These are phyloP conservation scores for Annona squamosa DNA, from an alignment of 164 flowering plant species.

Conservation along the genomic window DNA sequence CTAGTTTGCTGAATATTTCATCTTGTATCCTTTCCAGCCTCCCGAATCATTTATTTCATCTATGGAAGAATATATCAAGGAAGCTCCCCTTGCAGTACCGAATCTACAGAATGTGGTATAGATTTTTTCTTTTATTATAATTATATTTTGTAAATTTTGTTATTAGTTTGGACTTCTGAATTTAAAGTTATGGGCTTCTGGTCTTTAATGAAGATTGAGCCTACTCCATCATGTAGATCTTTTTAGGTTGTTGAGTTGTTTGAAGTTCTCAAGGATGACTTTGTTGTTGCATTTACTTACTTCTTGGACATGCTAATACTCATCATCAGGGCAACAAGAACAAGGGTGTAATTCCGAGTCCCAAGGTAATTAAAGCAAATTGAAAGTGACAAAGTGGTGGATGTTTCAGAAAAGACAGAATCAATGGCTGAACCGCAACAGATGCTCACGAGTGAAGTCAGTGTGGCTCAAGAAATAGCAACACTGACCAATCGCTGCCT, in stretches of 20 bases:
- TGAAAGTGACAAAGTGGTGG: conserved; percentile 47
- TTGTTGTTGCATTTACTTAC: not conserved
- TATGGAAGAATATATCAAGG: conserved; percentile 94
- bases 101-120: conserved; percentile 60
- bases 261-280: not conserved
- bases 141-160: not conserved
- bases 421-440: conserved; percentile 40
- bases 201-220: not conserved
- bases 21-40: conserved; percentile 47
- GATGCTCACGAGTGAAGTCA: conserved; percentile 35
- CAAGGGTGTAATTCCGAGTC: conserved; percentile 18
- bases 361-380: conserved; percentile 61
- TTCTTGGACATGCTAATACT: not conserved
- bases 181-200: not conserved
- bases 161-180: not conserved
- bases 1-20: not conserved
- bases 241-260: not conserved
- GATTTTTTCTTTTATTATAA: not conserved
- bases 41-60: conserved; percentile 86
- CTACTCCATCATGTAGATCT: not conserved
- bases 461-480: conserved; percentile 25
- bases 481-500: conserved; percentile 41
- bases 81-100: conserved; percentile 67
- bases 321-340: conserved; percentile 20
- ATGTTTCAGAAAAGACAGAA: conserved; percentile 34